Conservation (phyloP, 1,284 basidiomycete genomes). For the Tilletia caries region DNA sequence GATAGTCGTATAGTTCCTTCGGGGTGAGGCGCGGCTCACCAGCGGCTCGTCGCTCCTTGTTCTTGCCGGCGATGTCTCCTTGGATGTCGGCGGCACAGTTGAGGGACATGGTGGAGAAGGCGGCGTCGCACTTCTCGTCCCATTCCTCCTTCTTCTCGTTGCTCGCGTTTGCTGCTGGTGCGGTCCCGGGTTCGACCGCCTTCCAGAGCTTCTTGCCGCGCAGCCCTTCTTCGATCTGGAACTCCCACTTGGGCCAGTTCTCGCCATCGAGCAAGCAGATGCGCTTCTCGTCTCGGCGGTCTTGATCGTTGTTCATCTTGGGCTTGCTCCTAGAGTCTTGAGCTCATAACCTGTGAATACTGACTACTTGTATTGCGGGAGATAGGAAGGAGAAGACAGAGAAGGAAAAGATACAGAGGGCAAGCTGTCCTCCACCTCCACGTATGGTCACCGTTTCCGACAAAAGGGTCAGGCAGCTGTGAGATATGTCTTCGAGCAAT, state of each 20-base stretch:
- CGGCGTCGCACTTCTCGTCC: not conserved
- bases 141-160: not conserved
- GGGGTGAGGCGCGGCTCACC: not conserved
- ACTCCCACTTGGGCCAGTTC: constrained; percentile 1
- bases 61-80: constrained; percentile 3
- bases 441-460: not conserved
- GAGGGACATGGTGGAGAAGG: not conserved
- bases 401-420: not conserved
- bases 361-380: not conserved
- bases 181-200: constrained; percentile 5
- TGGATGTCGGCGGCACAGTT: not conserved
- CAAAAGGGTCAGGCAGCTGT: not conserved
- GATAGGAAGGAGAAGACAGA: not conserved
- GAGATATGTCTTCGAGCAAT: not conserved
- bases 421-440: constrained; percentile 7
- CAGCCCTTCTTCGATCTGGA: not conserved
- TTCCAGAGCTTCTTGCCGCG: constrained; percentile 6
- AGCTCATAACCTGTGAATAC: constrained; percentile 7
- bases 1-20: not conserved
- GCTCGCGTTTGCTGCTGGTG: constrained; percentile 2
- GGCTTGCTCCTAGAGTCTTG: not conserved
- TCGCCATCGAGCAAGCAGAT: not conserved
- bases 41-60: not conserved
- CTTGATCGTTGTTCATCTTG: not conserved
- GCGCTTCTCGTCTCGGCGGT: not conserved